These are phyloP conservation scores for Kickxella alabastrina DNA, from an alignment of 192 early-diverging fungal genomes.

Conservation along the genomic window DNA sequence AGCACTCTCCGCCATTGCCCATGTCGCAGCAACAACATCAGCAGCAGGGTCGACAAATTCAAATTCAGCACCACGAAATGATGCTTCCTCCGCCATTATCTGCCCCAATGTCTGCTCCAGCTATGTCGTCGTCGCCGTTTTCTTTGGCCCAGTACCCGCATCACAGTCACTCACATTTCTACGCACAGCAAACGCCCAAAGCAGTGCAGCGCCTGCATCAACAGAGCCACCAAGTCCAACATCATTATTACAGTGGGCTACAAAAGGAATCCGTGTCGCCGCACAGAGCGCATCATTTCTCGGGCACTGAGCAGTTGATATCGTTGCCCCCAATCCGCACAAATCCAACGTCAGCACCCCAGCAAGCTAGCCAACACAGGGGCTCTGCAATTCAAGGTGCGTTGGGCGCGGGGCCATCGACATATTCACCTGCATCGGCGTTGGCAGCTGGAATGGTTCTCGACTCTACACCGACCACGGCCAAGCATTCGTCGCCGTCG, in stretches of 20 bases:
- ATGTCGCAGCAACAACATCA: constrained; percentile 2
- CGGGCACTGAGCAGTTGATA: constrained; percentile 1
- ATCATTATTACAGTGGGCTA: neutral
- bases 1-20: constrained; percentile 1
- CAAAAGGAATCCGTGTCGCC: constrained; percentile 1
- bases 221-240: constrained; percentile 6
- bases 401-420: too few species aligned
- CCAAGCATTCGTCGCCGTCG: constrained; percentile 9
- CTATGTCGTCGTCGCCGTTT: constrained; percentile 9
- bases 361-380: too few species aligned
- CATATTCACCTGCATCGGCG: constrained; percentile 1
- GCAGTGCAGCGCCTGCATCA: constrained; percentile 1
- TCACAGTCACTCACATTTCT: neutral
- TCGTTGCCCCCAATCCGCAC: constrained; percentile 6
- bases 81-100: constrained; percentile 12
- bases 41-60: constrained; percentile 2
- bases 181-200: neutral
- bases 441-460: neutral
- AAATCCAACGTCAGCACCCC: neutral
- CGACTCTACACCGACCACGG: constrained; percentile 6
- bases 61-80: neutral
- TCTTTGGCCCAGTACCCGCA: constrained; percentile 9
- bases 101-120: constrained; percentile 20
- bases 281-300: neutral
- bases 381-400: too few species aligned